A percentile compares a stretch with the other conserved stretches of the same genome.
These are phyloP conservation scores for Zygnema cylindricum DNA, from an alignment of 139 green algal genomes.

Conservation along the genomic window DNA sequence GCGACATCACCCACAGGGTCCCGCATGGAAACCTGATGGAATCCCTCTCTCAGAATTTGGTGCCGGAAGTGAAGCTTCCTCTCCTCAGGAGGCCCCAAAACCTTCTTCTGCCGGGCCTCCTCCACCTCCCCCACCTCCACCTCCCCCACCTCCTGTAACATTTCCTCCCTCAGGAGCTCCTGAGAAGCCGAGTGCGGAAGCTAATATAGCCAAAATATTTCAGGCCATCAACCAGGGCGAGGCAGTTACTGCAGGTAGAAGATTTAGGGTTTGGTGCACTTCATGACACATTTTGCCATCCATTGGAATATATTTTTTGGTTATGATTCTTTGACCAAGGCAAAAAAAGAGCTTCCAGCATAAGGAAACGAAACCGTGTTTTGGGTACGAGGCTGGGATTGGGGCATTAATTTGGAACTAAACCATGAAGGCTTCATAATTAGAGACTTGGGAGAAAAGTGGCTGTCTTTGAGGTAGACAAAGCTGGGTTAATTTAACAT, in stretches of 20 bases:
- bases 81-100: not conserved
- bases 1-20: slow-evolving; percentile 69
- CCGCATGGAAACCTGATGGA: slow-evolving; percentile 74
- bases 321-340: too few relatives aligned
- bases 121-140: slow-evolving; percentile 59
- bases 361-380: too few relatives aligned
- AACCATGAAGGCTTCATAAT: too few relatives aligned
- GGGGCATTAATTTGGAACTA: too few relatives aligned
- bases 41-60: slow-evolving; percentile 64
- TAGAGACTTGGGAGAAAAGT: too few relatives aligned
- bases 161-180: slow-evolving; percentile 61
- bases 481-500: too few relatives aligned
- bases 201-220: slow-evolving; percentile 60
- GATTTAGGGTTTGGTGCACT: too few relatives aligned
- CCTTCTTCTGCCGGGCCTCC: not conserved
- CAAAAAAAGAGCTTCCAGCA: too few relatives aligned
- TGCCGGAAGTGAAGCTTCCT: slow-evolving; percentile 11
- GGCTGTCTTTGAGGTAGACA: too few relatives aligned
- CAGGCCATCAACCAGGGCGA: slow-evolving; percentile 70
- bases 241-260: slow-evolving; percentile 65
- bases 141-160: slow-evolving; percentile 67
- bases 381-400: too few relatives aligned
- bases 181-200: slow-evolving; percentile 19
- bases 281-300: too few relatives aligned
- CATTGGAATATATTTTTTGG: too few relatives aligned